Base-by-base conservation (phyloP, 2,329 filamentous ascomycete genomes). In the Fusarium xyrophilum region DNA sequence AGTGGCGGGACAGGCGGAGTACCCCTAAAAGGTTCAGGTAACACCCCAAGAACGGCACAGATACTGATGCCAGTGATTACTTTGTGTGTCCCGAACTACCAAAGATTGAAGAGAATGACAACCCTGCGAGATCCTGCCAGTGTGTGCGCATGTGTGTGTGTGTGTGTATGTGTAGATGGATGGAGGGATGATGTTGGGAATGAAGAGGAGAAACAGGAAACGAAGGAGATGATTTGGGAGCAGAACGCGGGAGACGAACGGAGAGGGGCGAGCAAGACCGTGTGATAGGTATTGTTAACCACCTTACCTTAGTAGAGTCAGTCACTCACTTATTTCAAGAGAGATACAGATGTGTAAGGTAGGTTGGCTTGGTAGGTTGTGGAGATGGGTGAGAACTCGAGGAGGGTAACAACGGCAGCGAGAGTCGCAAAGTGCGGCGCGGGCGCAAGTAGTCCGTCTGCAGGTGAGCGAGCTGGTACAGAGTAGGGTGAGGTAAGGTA, bases 181-280 rank as follows among this genome's bases (percentile, higher is more conserved):
- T 64, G 61, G 53, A 70, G 56, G 63, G 57, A 62, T 58, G 65
- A 59, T 50, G 44, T 62, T 64, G 52, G 63, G 63, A 68, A 68
- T 69, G 65, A 46, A 60, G 44, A 50, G 57, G 40, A 63, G 56
- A 66, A 54, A 71, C 56, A 61, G 46, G 51, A 67, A 67, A 58
- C 59, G 59, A 61, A 55, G 59, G 42, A 56, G 44, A 58, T 66
- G 55, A 63, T 60, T 46, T 63, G 48, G 38, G 40, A 33, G 59
- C 33, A 60, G 43, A 36, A 43, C 21, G 27, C 21, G 60, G 35
- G 56, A 61, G 60, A 58, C 14, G 27, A 7, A 25, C 50, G 6
- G 36, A 40, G 48, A 32, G 17, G 51, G 21, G 56, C 51, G 38
- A 33, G 15, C 48, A 39, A 47, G 46, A 35, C 33, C 35, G 54